phyloP scores from a whole-genome alignment of 441 rosid species.

The Flueggea neowawraea region DNA sequence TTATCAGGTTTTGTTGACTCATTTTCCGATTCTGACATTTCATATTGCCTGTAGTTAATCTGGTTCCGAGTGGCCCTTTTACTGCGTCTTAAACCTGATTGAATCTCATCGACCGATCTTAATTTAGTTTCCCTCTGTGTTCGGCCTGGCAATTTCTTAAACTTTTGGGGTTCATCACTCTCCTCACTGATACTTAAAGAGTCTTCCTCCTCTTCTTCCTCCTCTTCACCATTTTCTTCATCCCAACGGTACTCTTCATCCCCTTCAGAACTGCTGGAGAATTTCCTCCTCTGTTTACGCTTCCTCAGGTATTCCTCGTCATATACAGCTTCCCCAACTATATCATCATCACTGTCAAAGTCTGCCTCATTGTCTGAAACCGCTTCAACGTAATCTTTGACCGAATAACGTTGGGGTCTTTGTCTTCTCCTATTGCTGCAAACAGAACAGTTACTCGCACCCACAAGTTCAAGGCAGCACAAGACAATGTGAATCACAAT shows the following conservation, averaged over 20 bases:
- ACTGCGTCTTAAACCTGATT: conserved; percentile 94
- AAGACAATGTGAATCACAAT: not conserved
- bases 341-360: conserved; percentile 92
- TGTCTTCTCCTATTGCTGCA: conserved; percentile 78
- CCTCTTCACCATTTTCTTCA: conserved; percentile 89
- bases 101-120: conserved; percentile 69
- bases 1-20: conserved; percentile 56
- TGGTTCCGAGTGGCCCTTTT: conserved; percentile 78
- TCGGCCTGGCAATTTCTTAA: conserved; percentile 66
- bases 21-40: conserved; percentile 81
- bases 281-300: conserved; percentile 72
- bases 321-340: conserved; percentile 95
- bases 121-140: conserved; percentile 72
- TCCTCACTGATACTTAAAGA: conserved; percentile 76
- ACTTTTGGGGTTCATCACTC: conserved; percentile 69
- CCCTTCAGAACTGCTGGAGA: conserved; percentile 93
- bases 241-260: conserved; percentile 95
- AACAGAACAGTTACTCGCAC: conserved; percentile 9
- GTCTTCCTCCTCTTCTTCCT: conserved; percentile 83
- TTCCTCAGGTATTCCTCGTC: conserved; percentile 92
- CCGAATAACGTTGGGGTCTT: conserved; percentile 89
- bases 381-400: conserved; percentile 77
- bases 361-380: conserved; percentile 88
- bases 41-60: conserved; percentile 77
- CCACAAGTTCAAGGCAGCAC: conserved; percentile 6